Conservation (phyloP, 2,329 filamentous ascomycete species). For the Alternaria solani region DNA sequence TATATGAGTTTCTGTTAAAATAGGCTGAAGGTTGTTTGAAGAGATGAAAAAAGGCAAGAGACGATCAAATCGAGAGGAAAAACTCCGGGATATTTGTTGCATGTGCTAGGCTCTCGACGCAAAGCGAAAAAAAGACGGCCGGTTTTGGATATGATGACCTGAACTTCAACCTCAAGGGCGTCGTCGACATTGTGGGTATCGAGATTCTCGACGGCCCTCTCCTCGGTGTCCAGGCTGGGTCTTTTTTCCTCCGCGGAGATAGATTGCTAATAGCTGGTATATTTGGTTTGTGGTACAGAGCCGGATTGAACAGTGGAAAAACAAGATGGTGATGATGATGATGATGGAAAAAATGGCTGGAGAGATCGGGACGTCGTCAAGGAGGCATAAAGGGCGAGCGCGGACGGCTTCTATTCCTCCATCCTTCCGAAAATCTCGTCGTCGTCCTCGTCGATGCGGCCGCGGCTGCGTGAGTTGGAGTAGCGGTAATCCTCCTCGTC, state of each 20-base stretch:
- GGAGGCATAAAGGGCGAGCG: slow-evolving; percentile 1
- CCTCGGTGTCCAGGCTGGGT: slow-evolving; percentile 50
- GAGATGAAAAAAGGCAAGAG: slow-evolving; percentile 9
- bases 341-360: slow-evolving; percentile 10
- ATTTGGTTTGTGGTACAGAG: slow-evolving; percentile 47
- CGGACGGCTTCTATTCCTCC: slow-evolving; percentile 69
- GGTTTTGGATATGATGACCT: slow-evolving; percentile 38
- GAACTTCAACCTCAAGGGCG: slow-evolving; percentile 52
- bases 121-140: slow-evolving; percentile 21
- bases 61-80: neutral
- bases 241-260: slow-evolving; percentile 46
- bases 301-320: slow-evolving; percentile 25
- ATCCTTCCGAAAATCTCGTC: slow-evolving; percentile 95
- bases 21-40: slow-evolving; percentile 20
- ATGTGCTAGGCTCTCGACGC: slow-evolving; percentile 48
- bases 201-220: slow-evolving; percentile 47
- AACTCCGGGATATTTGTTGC: slow-evolving; percentile 14
- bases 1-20: slow-evolving; percentile 29
- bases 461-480: slow-evolving; percentile 55
- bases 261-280: slow-evolving; percentile 46
- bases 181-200: slow-evolving; percentile 17
- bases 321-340: slow-evolving; percentile 15
- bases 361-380: slow-evolving; percentile 18
- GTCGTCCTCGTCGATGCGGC: slow-evolving; percentile 84
- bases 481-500: slow-evolving; percentile 71